These are phyloP conservation scores for Cyclanthera cordifolia DNA, from an alignment of 306 rosid species.

Conservation along the genomic window DNA sequence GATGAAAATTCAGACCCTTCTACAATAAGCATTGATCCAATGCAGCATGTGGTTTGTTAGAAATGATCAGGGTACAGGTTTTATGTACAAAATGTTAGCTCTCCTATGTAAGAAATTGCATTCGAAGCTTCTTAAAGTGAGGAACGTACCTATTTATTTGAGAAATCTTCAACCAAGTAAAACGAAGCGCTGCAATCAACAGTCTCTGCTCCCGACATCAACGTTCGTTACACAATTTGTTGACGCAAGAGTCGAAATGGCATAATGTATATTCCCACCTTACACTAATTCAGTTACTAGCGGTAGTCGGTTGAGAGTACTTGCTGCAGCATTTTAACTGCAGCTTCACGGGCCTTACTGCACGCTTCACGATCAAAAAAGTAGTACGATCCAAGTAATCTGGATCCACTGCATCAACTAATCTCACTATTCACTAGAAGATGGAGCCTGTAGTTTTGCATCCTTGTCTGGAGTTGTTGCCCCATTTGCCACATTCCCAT, in stretches of 20 bases:
- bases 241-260: not conserved
- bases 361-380: not conserved
- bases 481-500: slow-evolving; percentile 51
- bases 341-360: not conserved
- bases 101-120: not conserved
- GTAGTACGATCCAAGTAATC: not conserved
- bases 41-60: not conserved
- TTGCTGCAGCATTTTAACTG: not conserved
- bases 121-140: not conserved
- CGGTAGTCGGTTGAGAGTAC: not conserved
- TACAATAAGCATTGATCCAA: not conserved
- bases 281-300: not conserved
- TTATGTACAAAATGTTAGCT: not conserved
- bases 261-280: not conserved
- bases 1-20: not conserved
- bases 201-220: not conserved
- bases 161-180: not conserved
- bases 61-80: not conserved
- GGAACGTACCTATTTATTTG: not conserved
- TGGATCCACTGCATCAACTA: slow-evolving; percentile 3
- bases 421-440: slow-evolving; percentile 22
- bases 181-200: not conserved
- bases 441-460: slow-evolving; percentile 35
- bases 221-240: not conserved
- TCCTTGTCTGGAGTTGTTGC: slow-evolving; percentile 30